These are phyloP conservation scores for Liquidambar formosana DNA, from an alignment of 164 flowering plant genomes.

Conservation along the genomic window DNA sequence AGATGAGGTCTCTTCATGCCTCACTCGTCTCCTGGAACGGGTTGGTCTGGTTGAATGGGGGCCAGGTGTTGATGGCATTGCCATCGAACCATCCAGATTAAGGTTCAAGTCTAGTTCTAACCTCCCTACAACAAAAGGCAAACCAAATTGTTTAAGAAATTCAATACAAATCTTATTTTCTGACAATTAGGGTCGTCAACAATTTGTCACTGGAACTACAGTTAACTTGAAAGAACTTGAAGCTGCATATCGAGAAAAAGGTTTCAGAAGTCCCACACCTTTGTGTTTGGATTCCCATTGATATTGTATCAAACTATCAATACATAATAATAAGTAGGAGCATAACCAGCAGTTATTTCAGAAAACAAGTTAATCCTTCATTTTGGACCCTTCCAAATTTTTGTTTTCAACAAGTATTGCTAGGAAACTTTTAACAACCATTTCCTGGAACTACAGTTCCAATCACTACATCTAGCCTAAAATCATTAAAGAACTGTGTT, in stretches of 20 bases:
- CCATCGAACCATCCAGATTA: conserved; percentile 25
- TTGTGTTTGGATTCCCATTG: not conserved
- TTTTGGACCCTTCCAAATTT: no score
- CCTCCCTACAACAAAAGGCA: conserved; percentile 37
- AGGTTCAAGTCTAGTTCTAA: conserved; percentile 54
- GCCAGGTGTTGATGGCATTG: conserved; percentile 59
- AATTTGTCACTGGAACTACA: no score
- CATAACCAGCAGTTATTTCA: no score
- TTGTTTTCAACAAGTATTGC: no score
- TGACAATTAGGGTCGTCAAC: no score
- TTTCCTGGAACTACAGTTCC: not conserved
- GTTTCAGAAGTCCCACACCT: not conserved
- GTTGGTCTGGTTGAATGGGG: conserved; percentile 47
- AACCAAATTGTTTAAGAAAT: no score
- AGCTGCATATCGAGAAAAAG: not conserved
- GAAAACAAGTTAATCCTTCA: no score
- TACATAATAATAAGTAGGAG: no score
- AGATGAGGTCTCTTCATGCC: conserved; percentile 44
- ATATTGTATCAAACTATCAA: not conserved
- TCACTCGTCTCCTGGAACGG: conserved; percentile 53
- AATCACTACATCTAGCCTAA: not conserved
- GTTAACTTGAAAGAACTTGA: no score
- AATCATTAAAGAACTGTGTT: not conserved
- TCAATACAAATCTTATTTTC: no score
- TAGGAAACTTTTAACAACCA: no score